Evolutionary conservation across 352 stramenopile genomes (phyloP).

Genomic region (Phytophthora pisi): DNA sequence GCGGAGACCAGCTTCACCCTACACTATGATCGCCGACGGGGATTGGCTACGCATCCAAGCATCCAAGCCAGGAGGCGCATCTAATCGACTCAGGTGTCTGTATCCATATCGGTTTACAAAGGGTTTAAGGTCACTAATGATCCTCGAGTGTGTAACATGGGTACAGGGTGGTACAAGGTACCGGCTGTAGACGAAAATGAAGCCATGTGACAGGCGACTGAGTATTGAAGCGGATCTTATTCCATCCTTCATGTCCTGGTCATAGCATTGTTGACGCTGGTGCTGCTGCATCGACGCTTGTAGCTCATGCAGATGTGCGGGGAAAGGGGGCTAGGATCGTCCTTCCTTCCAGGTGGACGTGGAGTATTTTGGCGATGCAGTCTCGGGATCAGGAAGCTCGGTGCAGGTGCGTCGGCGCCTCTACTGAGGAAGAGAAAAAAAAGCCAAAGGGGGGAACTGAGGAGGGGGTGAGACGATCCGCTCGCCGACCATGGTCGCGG

Average conservation of each 20-base stretch:
- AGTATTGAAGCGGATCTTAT: slow-evolving; percentile 5
- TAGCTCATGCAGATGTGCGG: slow-evolving; percentile 10
- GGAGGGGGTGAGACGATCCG: slow-evolving; percentile 24
- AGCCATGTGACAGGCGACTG: slow-evolving; percentile 13
- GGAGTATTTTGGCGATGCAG: slow-evolving; percentile 16
- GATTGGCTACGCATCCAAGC: slow-evolving; percentile 12
- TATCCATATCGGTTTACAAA: background rate
- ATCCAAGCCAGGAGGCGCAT: slow-evolving; percentile 24
- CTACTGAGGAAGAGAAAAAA: slow-evolving; percentile 21
- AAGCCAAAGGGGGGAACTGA: background rate
- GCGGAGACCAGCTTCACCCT: background rate
- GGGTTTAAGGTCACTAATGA: background rate
- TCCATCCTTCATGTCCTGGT: slow-evolving; percentile 12
- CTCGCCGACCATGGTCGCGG: slow-evolving; percentile 31
- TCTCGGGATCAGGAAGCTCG: slow-evolving; percentile 7
- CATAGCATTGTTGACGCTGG: background rate
- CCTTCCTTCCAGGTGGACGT: background rate
- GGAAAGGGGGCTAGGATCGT: slow-evolving; percentile 21
- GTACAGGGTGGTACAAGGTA: background rate
- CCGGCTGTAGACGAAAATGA: slow-evolving; percentile 9
- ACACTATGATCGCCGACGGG: slow-evolving; percentile 1
- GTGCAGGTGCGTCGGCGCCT: background rate
- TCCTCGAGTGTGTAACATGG: background rate
- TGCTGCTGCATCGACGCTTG: background rate
- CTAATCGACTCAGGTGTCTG: slow-evolving; percentile 1